Evolutionary conservation across 176 grass and related monocot species (phyloP).

Genomic region (Carex cristatella): DNA sequence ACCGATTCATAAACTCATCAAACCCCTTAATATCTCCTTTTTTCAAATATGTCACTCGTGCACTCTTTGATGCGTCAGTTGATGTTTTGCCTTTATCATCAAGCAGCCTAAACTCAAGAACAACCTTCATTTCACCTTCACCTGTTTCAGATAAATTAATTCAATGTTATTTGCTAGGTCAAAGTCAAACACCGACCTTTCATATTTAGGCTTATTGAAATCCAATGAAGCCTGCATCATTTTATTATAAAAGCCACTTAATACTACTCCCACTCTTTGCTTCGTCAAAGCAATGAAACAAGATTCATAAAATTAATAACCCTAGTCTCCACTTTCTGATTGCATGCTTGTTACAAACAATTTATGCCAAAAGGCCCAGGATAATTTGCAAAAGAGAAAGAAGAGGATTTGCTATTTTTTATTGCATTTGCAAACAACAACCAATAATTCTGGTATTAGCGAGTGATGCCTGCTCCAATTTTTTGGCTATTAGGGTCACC

Average conservation of each 20-base stretch:
- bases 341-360: background rate
- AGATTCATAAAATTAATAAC: background rate
- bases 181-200: background rate
- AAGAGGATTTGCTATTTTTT: background rate
- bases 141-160: background rate
- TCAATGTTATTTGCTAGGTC: background rate
- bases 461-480: background rate
- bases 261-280: background rate
- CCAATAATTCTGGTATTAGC: background rate
- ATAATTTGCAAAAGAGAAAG: background rate
- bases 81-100: conserved; percentile 20
- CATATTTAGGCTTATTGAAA: background rate
- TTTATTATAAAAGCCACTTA: background rate
- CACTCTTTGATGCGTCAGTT: conserved; percentile 12
- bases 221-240: background rate
- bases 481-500: background rate
- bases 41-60: conserved; percentile 1
- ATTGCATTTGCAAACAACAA: background rate
- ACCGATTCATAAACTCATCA: conserved; percentile 13
- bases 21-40: conserved; percentile 14
- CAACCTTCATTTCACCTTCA: conserved; percentile 17
- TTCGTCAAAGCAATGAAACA: background rate
- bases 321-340: background rate
- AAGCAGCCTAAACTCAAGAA: conserved; percentile 6
- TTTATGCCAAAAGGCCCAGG: background rate